A percentile compares a stretch with the other conserved stretches of the same genome.
Evolutionary conservation across 2,329 filamentous ascomycete genomes (phyloP).

Genomic region (Pseudogymnoascus sp.): DNA sequence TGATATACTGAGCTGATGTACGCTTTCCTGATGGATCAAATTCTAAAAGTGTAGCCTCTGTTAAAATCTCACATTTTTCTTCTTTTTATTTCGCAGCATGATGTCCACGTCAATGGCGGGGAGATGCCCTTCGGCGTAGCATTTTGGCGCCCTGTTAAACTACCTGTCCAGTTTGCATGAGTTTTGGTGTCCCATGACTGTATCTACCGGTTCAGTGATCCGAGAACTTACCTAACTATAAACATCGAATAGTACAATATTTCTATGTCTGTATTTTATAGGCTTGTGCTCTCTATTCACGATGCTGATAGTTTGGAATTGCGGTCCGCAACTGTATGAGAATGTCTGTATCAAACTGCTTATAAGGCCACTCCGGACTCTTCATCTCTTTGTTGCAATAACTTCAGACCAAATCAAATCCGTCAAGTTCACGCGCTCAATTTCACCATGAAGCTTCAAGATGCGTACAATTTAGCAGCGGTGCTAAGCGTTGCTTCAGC

Average conservation of each 20-base stretch:
- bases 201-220: neutral
- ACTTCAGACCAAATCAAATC: neutral
- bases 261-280: neutral
- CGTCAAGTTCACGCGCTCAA: neutral
- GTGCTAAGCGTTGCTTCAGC: constrained; percentile 29
- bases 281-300: neutral
- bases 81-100: neutral
- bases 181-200: neutral
- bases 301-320: neutral
- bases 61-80: neutral
- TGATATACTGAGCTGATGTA: neutral
- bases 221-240: neutral
- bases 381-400: neutral
- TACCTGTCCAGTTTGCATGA: neutral
- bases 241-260: neutral
- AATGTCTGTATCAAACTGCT: neutral
- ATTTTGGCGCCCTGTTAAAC: neutral
- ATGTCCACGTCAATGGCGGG: neutral
- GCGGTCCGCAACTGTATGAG: neutral
- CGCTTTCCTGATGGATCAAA: neutral
- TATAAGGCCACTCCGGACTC: neutral
- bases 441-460: neutral
- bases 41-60: neutral
- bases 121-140: neutral
- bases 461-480: constrained; percentile 13